Conservation (phyloP, 2,329 filamentous ascomycete species). For the Cordyceps fumosorosea region DNA sequence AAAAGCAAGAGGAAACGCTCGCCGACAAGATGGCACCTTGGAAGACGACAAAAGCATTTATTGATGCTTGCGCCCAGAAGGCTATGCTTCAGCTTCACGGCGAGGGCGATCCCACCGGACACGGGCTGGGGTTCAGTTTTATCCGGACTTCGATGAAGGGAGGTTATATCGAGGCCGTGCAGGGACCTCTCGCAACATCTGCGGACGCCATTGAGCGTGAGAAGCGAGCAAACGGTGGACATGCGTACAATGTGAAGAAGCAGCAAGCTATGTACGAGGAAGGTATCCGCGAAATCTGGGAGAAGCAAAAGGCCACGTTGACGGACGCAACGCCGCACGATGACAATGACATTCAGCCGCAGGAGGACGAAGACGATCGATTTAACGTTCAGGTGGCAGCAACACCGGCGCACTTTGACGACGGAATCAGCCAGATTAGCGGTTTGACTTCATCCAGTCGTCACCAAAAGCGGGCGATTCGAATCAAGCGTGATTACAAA, state of each 20-base stretch:
- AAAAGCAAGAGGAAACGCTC: constrained; percentile 61
- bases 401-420: constrained; percentile 63
- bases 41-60: constrained; percentile 94
- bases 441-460: constrained; percentile 60
- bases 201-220: constrained; percentile 85
- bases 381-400: constrained; percentile 68
- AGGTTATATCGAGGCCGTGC: constrained; percentile 78
- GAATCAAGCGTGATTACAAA: constrained; percentile 61
- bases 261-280: constrained; percentile 90
- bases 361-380: constrained; percentile 56
- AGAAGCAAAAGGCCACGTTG: constrained; percentile 73
- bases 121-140: constrained; percentile 92
- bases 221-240: constrained; percentile 82
- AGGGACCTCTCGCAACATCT: constrained; percentile 56
- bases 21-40: constrained; percentile 90
- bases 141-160: constrained; percentile 99
- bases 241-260: constrained; percentile 94
- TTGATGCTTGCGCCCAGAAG: constrained; percentile 88
- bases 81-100: constrained; percentile 95
- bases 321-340: constrained; percentile 64
- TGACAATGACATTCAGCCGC: constrained; percentile 52
- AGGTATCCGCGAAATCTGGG: constrained; percentile 88
- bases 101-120: constrained; percentile 87
- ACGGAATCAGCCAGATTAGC: constrained; percentile 74
- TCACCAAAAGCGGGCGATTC: constrained; percentile 57